Percentiles rank a stretch among this genome's conserved stretches.
Conservation (phyloP, 2,329 filamentous ascomycete species). For the Xylaria sp. region DNA sequence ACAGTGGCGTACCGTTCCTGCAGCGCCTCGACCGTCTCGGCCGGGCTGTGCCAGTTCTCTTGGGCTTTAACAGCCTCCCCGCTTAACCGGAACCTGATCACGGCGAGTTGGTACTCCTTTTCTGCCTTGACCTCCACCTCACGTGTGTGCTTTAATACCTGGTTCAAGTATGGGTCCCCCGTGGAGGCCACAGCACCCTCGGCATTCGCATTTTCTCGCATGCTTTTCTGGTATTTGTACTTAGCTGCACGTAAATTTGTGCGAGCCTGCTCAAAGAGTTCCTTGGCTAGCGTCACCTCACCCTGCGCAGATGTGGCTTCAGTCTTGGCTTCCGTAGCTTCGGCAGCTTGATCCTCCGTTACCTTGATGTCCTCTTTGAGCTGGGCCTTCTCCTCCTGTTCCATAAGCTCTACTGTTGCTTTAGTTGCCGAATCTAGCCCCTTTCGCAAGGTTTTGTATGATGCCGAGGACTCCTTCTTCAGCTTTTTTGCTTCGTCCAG, state of each 20-base stretch:
- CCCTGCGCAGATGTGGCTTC: too few species aligned
- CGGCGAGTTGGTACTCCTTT: background rate
- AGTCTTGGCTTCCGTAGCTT: background rate
- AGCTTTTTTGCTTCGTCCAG: background rate
- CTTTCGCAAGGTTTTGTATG: background rate
- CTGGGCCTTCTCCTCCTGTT: background rate
- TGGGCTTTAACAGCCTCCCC: background rate
- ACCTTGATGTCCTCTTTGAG: background rate
- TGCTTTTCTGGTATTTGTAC: too few species aligned
- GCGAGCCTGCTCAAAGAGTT: too few species aligned
- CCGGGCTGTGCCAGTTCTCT: background rate
- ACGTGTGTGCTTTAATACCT: background rate
- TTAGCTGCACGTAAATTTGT: too few species aligned
- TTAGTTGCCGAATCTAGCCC: background rate
- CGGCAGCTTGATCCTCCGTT: background rate
- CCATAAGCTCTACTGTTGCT: background rate
- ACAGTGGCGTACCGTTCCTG: background rate
- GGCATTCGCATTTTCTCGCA: too few species aligned
- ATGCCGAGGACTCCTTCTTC: background rate
- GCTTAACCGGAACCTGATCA: background rate
- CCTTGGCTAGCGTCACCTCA: too few species aligned
- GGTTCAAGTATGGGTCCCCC: too few species aligned
- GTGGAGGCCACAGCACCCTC: too few species aligned
- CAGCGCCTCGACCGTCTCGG: slow-evolving; percentile 5
- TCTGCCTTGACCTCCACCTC: background rate